A percentile compares a stretch with the other conserved stretches of the same genome.
These are phyloP conservation scores for Lodderomyces elongisporus DNA, from an alignment of 1,139 yeast genomes.

Conservation along the genomic window DNA sequence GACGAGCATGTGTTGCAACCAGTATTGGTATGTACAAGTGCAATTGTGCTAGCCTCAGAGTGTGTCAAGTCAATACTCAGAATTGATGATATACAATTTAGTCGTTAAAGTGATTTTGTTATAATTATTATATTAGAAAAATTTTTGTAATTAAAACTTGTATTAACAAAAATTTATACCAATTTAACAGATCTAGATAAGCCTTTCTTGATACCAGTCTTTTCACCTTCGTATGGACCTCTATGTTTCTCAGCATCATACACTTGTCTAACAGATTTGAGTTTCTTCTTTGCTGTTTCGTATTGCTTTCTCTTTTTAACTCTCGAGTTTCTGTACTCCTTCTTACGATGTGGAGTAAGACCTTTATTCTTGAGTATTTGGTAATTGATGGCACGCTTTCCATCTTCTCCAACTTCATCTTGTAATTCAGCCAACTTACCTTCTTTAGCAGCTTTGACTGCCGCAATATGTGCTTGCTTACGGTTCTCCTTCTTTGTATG, in stretches of 20 bases:
- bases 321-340: constrained; percentile 91
- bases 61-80: constrained; percentile 93
- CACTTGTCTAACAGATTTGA: constrained; percentile 84
- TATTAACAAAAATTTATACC: constrained; percentile 19
- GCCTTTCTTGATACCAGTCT: constrained; percentile 96
- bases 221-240: constrained; percentile 90
- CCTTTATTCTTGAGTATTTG: constrained; percentile 95
- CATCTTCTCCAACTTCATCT: constrained; percentile 65
- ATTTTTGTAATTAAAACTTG: neutral
- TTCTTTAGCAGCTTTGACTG: constrained; percentile 75
- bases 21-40: constrained; percentile 88
- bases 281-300: constrained; percentile 91
- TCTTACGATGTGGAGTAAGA: constrained; percentile 84
- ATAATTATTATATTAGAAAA: too few species aligned
- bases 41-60: constrained; percentile 90
- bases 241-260: constrained; percentile 63
- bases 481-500: constrained; percentile 47
- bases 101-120: too few species aligned
- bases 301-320: constrained; percentile 98
- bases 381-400: constrained; percentile 91
- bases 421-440: constrained; percentile 74
- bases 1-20: constrained; percentile 97
- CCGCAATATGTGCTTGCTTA: constrained; percentile 62
- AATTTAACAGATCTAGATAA: constrained; percentile 81
- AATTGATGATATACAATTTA: constrained; percentile 85